Evolutionary conservation across 1,139 yeast genomes (phyloP), one percentile per base, ranked within the genome.

Genomic region (Pichia sp.): DNA sequence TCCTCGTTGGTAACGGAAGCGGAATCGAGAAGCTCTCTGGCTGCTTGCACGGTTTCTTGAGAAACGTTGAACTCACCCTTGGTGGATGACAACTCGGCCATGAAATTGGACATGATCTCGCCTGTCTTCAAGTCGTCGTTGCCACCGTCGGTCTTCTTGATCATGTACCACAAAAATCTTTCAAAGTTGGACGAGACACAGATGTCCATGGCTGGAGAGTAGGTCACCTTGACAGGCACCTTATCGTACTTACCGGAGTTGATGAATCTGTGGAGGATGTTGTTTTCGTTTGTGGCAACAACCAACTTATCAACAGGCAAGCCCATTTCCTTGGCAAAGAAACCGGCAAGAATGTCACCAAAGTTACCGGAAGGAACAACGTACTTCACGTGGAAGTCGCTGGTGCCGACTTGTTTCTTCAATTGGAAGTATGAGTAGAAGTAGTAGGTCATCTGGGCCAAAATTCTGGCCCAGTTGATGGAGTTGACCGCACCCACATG

Each of bases 121-220:
- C 98, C 98, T 16, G 99, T 95, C 69, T 83, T 82, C 47, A 74
- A 72, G 63, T 85, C 87, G 59, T 80, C 76, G 54, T 75, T 74
- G 23, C 72, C 70, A 31, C 81, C 77, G 44, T 84, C 77, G 42
- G 80, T 79, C 63, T 86, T 87, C 69, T 93, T 84, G 30, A 92
- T 88, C 67, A 90, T 81, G 68, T 89, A 90, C 99, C 99, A 93
- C 62, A 93, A 78, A 68, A 92, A 82, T 72, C 99, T 86, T 76
- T 93, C 99, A 68, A 93, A 93, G 72, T 93, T 93, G 36, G 96
- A 88, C 11, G 97, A 90, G 57, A 93, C 90, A 64, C 90, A 80
- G 64, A 93, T 93, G 70, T 93, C 99, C 99, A 93, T 93, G 40
- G 99, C 99, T 60, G 99, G 99, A 1, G 97, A 89, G 64, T 85